Base-by-base conservation (phyloP, 371 early-diverging fungal species). In the Vairimorpha apis region DNA sequence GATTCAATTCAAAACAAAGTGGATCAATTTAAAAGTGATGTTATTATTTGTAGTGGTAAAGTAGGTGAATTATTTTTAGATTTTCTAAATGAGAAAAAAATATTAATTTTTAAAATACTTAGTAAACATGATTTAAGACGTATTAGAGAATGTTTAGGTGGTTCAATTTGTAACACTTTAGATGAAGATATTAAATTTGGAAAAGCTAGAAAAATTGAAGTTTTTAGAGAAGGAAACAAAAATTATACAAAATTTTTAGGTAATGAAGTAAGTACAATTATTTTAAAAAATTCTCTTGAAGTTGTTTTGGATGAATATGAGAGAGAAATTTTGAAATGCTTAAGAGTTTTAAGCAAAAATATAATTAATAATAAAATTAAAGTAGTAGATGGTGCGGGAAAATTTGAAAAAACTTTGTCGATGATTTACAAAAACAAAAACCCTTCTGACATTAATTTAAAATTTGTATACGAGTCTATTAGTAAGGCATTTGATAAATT, bases 21-120 rank as follows among this genome's bases (percentile, higher is more conserved):
- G 81, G 89, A 89, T 83, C 89, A 89, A 77, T 81, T 98, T 68
- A 91, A 89, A 65, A 87, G 92, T 23, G 94, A 80, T 67, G 65
- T 79, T 29, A 29, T 83, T 32, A 64, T 83, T 29, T 79, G 80
- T 67, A 73, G 55, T 37, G 84, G 84, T 12, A 77, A 74, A 33
- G 70, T 82, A 8, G 76, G 81, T 30, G 45, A 38, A 16, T 55
- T 76, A 5, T 74, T 72, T 59, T 64, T 82, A 10, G 82, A 83
- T 58, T 78, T 75, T 67, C 45, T 78, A 21, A 72, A 82, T 55
- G 72, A 72, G 47, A 71, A 70, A 35, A 69, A 72, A 55, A 79
- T 78, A 33, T 32, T 76, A 0, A 75, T 83, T 7, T 63, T 83
- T 32, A 78, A 74, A 33, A 44, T 83, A 14, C 62, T 69, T 41